Conservation (phyloP, 2,329 filamentous ascomycete genomes). For the Eurotiales sp. region DNA sequence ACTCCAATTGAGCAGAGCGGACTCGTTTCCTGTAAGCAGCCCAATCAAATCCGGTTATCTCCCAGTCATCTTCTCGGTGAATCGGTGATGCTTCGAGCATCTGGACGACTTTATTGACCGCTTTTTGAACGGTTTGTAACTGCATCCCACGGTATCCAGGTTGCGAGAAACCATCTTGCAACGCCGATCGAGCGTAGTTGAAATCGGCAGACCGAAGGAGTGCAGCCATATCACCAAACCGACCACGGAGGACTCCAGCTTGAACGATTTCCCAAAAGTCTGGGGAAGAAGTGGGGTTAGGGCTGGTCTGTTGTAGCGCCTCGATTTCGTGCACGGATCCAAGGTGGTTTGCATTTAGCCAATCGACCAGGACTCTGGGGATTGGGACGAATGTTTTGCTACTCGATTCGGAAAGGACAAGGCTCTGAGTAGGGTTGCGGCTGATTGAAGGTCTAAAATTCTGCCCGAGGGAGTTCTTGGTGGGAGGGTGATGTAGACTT, state of each 20-base stretch:
- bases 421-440: slow-evolving; percentile 24
- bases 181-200: slow-evolving; percentile 64
- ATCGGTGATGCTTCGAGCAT: slow-evolving; percentile 72
- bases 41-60: slow-evolving; percentile 79
- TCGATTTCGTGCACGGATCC: slow-evolving; percentile 65
- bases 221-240: slow-evolving; percentile 62
- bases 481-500: slow-evolving; percentile 68
- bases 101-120: slow-evolving; percentile 63
- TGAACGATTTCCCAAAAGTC: slow-evolving; percentile 86
- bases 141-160: slow-evolving; percentile 70
- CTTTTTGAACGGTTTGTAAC: slow-evolving; percentile 72
- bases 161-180: slow-evolving; percentile 60
- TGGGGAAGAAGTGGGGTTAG: slow-evolving; percentile 70
- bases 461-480: slow-evolving; percentile 24
- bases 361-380: slow-evolving; percentile 75
- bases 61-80: slow-evolving; percentile 65
- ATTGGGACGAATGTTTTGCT: slow-evolving; percentile 46
- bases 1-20: slow-evolving; percentile 62
- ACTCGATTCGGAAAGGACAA: slow-evolving; percentile 27
- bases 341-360: slow-evolving; percentile 74
- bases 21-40: slow-evolving; percentile 74
- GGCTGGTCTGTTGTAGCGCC: slow-evolving; percentile 60
- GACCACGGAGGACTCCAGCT: slow-evolving; percentile 69
- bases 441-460: slow-evolving; percentile 22
- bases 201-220: slow-evolving; percentile 74